These are phyloP conservation scores for Exidia glandulosa DNA, from an alignment of 768 basidiomycete species.

Conservation along the genomic window DNA sequence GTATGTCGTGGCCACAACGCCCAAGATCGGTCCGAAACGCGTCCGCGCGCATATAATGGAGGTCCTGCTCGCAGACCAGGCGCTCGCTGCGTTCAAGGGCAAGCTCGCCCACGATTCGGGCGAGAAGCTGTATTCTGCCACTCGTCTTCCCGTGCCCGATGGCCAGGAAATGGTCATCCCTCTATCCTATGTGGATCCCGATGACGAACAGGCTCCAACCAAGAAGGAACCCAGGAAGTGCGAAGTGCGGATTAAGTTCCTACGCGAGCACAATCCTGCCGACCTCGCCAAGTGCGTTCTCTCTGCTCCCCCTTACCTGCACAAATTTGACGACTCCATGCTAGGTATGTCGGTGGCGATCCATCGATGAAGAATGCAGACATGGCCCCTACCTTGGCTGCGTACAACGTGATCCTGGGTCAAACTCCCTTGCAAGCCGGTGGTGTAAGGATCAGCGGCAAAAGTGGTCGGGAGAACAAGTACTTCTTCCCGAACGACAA, in stretches of 20 bases:
- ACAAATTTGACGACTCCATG: neutral
- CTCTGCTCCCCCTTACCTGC: neutral
- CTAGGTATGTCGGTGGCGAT: constrained; percentile 46
- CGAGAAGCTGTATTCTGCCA: constrained; percentile 34
- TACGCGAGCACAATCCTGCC: neutral
- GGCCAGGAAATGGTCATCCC: constrained; percentile 2
- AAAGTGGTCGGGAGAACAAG: constrained; percentile 20
- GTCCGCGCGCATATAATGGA: constrained; percentile 42
- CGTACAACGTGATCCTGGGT: constrained; percentile 52
- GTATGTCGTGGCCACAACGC: constrained; percentile 39
- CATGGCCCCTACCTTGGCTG: constrained; percentile 46
- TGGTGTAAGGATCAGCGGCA: constrained; percentile 53
- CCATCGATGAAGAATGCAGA: constrained; percentile 45
- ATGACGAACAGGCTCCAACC: neutral
- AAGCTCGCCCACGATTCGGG: constrained; percentile 40
- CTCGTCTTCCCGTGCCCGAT: constrained; percentile 28
- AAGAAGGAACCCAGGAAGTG: neutral
- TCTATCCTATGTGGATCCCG: neutral
- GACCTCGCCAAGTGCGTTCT: neutral
- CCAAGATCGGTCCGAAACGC: too few relatives aligned
- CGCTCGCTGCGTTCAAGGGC: constrained; percentile 23
- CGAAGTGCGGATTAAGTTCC: neutral
- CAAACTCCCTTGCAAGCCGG: constrained; percentile 33
- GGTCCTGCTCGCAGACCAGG: constrained; percentile 35
- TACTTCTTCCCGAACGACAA: constrained; percentile 44